Conservation (phyloP, 495 filamentous ascomycete species). For the Xanthoparmelia taractica region DNA sequence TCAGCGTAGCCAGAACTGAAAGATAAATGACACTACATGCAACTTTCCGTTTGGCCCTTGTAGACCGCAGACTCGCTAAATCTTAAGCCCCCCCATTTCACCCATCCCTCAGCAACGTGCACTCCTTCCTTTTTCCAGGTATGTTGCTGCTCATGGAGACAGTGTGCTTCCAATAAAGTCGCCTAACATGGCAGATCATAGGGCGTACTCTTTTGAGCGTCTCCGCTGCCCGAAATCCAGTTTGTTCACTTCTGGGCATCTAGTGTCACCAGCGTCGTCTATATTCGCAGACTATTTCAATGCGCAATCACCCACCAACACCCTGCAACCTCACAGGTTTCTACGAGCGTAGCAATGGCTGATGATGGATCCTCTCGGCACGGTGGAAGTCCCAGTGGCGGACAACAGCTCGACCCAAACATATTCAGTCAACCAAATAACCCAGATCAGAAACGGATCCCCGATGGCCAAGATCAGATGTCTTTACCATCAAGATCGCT, state of each 20-base stretch:
- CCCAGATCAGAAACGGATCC: background rate
- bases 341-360: slow-evolving; percentile 7
- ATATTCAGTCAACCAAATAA: background rate
- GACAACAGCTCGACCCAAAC: slow-evolving; percentile 9
- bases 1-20: background rate
- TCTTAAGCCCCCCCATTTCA: slow-evolving; percentile 14
- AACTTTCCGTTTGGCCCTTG: too few species aligned
- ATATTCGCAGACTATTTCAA: background rate
- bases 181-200: slow-evolving; percentile 5
- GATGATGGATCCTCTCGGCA: slow-evolving; percentile 6
- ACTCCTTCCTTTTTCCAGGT: slow-evolving; percentile 8
- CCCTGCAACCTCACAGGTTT: background rate
- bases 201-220: slow-evolving; percentile 4
- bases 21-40: too few species aligned
- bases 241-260: background rate
- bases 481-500: slow-evolving; percentile 21
- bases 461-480: slow-evolving; percentile 11
- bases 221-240: background rate
- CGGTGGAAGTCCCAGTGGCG: slow-evolving; percentile 2
- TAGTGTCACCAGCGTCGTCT: background rate
- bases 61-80: slow-evolving; percentile 24
- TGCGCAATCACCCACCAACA: background rate
- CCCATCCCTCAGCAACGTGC: slow-evolving; percentile 8
- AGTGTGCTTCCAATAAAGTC: background rate
- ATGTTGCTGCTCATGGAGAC: slow-evolving; percentile 1